Base-by-base conservation (phyloP, 805 yeast genomes). In the Suhomyces pyralidae region DNA sequence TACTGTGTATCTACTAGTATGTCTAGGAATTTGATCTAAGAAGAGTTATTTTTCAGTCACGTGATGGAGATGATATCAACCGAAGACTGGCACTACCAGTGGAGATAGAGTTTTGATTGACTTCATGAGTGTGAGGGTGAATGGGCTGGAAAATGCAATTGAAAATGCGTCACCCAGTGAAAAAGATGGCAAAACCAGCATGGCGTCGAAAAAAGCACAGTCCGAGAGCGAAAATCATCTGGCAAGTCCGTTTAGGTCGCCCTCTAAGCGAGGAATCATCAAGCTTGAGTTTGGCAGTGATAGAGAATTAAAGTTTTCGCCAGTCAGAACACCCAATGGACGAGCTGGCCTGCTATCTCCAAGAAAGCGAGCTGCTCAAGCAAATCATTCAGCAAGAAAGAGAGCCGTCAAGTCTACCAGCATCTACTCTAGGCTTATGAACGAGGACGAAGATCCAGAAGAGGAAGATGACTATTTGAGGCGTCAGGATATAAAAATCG, bases 341-440 rank as follows among this genome's bases (percentile, higher is more conserved):
- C 60, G 76, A 51, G 76, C 74, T 48, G 83, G 81, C 2, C 61
- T 80, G 9, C 69, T 70, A 17, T 76, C 81, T 10, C 84, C 84
- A 3, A 52, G 58, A 50, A 68, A 61, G 49, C 49, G 83, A 57
- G 54, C 73, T 1, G 61, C 61, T 1, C 79, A 71, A 7, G 55
- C 73, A 40, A 81, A 82, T 51, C 62, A 65, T 43, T 71, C 81
- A 2, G 88, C 88, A 1, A 62, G 80, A 24, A 76, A 76, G 56
- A 64, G 79, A 52, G 83, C 88, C 0, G 64, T 71, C 20, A 59
- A 59, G 22, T 34, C 45, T 4, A 65, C 71, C 4, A 68, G 67
- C 19, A 54, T 64, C 5, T 71, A 68, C 51, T 57, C 63, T 48
- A 54, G 64, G 46, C 57, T 69, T 49, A 61, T 68, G 69, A 74